phyloP scores from a whole-genome alignment of 257 asterid species.

The Nicotiana obtusifolia region DNA sequence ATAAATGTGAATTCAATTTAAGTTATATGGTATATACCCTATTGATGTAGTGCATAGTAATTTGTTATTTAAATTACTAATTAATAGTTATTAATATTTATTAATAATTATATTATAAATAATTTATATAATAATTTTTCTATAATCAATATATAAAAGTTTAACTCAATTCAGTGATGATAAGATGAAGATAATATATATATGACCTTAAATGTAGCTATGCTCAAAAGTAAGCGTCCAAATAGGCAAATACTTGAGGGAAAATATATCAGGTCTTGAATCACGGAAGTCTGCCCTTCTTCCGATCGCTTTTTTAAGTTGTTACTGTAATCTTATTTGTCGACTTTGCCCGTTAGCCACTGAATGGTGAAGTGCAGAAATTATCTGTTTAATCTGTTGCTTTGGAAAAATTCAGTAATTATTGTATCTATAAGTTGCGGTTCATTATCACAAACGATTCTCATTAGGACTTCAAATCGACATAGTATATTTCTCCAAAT shows the following conservation, averaged over 20 bases:
- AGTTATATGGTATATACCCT: neutral
- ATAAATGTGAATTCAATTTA: neutral
- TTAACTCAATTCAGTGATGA: neutral
- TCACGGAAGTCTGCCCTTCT: too few species aligned
- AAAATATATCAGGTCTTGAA: too few species aligned
- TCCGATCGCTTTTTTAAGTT: too few species aligned
- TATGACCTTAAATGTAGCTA: neutral
- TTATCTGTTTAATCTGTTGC: too few species aligned
- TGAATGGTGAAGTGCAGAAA: too few species aligned
- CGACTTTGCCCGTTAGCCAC: too few species aligned
- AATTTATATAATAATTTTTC: neutral
- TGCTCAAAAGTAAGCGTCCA: neutral
- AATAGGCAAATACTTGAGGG: neutral
- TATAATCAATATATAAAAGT: neutral
- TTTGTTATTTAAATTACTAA: neutral
- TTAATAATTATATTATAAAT: neutral
- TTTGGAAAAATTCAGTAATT: too few species aligned
- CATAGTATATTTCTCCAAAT: too few species aligned
- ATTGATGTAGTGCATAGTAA: neutral
- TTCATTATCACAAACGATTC: too few species aligned
- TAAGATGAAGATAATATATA: neutral
- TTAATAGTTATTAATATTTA: neutral
- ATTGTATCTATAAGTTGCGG: too few species aligned
- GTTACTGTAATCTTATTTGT: too few species aligned
- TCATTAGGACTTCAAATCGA: too few species aligned